These are phyloP conservation scores for Parmales sp. DNA, from an alignment of 108 stramenopile genomes.

Conservation along the genomic window DNA sequence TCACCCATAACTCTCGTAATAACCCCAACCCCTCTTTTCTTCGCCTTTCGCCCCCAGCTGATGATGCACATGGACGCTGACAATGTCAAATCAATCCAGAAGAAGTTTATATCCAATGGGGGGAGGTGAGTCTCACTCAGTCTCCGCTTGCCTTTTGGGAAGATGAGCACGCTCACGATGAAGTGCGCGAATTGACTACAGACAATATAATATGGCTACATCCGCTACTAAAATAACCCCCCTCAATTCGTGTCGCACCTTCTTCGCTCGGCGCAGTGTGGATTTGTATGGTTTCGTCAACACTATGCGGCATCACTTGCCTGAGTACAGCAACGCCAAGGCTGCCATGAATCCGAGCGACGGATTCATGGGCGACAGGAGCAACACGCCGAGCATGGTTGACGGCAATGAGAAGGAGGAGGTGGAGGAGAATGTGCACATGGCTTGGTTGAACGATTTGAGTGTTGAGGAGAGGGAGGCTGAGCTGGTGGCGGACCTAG, in stretches of 20 bases:
- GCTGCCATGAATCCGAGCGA: not conserved
- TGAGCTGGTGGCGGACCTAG: not conserved
- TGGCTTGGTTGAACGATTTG: too few relatives aligned
- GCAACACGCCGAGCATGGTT: not conserved
- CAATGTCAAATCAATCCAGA: slow-evolving; percentile 3
- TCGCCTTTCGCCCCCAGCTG: not conserved
- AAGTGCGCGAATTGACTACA: too few relatives aligned
- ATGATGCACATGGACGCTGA: slow-evolving; percentile 11
- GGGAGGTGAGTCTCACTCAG: too few relatives aligned
- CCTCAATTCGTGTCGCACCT: too few relatives aligned
- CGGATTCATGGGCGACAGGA: not conserved
- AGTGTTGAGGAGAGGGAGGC: too few relatives aligned
- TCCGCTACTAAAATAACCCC: too few relatives aligned
- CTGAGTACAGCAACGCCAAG: not conserved
- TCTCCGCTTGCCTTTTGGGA: too few relatives aligned
- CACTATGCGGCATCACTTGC: slow-evolving; percentile 1
- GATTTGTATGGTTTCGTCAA: not conserved
- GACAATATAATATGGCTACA: too few relatives aligned
- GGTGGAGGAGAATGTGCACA: slow-evolving; percentile 3
- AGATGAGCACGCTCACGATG: too few relatives aligned
- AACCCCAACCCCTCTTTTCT: not conserved
- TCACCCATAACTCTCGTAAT: not conserved
- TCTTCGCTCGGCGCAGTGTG: not conserved
- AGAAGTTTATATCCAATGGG: too few relatives aligned
- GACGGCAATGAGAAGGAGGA: not conserved